Evolutionary conservation across 345 rosid species (phyloP).

Genomic region (Clarkia xantiana): DNA sequence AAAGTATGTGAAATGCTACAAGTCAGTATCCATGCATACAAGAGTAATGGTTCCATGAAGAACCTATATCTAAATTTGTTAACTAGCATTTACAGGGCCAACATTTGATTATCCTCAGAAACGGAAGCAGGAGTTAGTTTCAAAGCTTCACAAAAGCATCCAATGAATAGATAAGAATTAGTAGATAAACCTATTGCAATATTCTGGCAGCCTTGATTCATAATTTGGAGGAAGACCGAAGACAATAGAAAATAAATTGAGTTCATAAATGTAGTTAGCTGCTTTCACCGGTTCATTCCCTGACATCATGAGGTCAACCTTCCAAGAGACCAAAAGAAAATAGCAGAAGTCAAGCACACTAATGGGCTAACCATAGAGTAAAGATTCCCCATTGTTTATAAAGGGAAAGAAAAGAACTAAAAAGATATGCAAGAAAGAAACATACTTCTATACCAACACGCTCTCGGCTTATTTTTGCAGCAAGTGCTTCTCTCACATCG

Average conservation of each 20-base stretch:
- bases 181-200: conserved; percentile 31
- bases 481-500: conserved; percentile 76
- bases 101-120: not conserved
- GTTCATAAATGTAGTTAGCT: conserved; percentile 32
- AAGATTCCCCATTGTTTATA: conserved; percentile 1
- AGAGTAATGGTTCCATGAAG: too few species aligned
- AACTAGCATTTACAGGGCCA: too few species aligned
- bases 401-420: not conserved
- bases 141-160: not conserved
- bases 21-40: too few species aligned
- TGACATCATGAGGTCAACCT: conserved; percentile 81
- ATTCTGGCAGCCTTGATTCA: conserved; percentile 46
- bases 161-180: not conserved
- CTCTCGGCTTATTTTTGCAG: conserved; percentile 79
- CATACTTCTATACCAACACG: conserved; percentile 84
- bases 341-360: not conserved
- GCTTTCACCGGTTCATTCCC: conserved; percentile 79
- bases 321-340: conserved; percentile 8
- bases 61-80: too few species aligned
- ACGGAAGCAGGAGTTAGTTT: not conserved
- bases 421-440: conserved; percentile 7
- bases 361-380: not conserved
- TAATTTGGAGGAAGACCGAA: conserved; percentile 42
- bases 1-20: too few species aligned
- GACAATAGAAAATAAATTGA: conserved; percentile 56